phyloP scores from a whole-genome alignment of 805 yeast genomes.

The Candida incommunis region DNA sequence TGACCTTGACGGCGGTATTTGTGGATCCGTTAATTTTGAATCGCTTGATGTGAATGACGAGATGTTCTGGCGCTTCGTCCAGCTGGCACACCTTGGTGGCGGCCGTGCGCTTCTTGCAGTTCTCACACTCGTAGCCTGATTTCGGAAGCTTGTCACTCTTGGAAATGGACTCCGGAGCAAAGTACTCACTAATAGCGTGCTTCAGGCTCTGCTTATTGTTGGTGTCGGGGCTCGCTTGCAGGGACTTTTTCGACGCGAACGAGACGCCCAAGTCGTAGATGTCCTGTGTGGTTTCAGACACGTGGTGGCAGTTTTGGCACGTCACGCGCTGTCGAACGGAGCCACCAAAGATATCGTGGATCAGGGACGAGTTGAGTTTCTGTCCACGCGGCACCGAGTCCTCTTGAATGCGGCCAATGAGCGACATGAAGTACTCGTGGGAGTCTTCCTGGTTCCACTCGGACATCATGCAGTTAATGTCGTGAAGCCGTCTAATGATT shows the following conservation, averaged over 20 bases:
- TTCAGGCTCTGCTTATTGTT: constrained; percentile 38
- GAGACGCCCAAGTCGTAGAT: constrained; percentile 85
- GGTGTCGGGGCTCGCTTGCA: background rate
- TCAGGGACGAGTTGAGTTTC: constrained; percentile 64
- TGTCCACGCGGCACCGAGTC: constrained; percentile 85
- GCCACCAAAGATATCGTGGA: constrained; percentile 94
- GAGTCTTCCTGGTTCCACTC: constrained; percentile 98
- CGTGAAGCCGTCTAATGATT: constrained; percentile 56
- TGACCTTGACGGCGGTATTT: constrained; percentile 56
- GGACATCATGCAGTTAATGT: constrained; percentile 90
- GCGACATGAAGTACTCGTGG: constrained; percentile 91
- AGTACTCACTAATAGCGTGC: constrained; percentile 65
- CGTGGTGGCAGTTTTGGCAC: constrained; percentile 69
- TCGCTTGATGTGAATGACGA: constrained; percentile 76
- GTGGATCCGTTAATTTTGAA: constrained; percentile 60
- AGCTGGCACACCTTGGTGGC: constrained; percentile 69
- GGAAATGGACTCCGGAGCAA: constrained; percentile 59
- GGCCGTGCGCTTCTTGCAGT: constrained; percentile 60
- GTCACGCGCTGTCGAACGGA: constrained; percentile 69
- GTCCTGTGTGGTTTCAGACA: constrained; percentile 81
- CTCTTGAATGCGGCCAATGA: constrained; percentile 77
- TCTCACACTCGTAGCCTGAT: constrained; percentile 65
- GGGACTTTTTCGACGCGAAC: constrained; percentile 27
- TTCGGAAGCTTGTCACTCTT: constrained; percentile 28
- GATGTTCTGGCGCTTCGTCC: constrained; percentile 73